These are phyloP conservation scores for Metarhizium album DNA, from an alignment of 2,329 filamentous ascomycete species.

Conservation along the genomic window DNA sequence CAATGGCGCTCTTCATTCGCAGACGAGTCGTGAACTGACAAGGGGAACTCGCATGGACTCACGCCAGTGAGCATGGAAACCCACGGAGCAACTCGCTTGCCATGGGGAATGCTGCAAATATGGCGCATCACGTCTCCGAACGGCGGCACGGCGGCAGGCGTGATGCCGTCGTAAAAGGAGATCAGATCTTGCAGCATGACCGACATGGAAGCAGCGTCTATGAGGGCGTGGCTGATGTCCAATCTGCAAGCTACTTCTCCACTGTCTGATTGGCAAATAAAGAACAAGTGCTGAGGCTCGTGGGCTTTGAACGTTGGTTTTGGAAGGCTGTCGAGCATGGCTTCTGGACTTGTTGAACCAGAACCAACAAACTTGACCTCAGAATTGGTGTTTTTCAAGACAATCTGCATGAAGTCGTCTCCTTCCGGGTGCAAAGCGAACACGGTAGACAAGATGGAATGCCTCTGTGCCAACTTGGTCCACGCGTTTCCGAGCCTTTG, in stretches of 20 bases:
- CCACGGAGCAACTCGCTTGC: neutral
- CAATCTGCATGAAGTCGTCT: conserved; percentile 8
- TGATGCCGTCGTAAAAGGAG: conserved; percentile 13
- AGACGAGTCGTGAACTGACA: neutral
- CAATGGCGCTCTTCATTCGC: neutral
- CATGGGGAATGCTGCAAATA: neutral
- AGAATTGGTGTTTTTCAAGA: neutral
- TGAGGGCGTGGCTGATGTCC: conserved; percentile 22
- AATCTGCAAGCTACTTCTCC: conserved; percentile 15
- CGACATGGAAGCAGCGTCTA: conserved; percentile 18
- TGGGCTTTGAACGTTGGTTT: conserved; percentile 2
- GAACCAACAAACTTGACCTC: conserved; percentile 1
- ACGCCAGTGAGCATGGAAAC: neutral
- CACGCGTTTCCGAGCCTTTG: neutral
- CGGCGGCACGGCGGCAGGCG: neutral
- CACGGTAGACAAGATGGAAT: conserved; percentile 5
- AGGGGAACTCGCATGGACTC: conserved; percentile 2
- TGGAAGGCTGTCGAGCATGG: neutral
- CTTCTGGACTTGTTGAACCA: neutral
- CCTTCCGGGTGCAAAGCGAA: conserved; percentile 8
- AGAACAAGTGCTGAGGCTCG: conserved; percentile 8
- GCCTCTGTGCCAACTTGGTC: neutral
- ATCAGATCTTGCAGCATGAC: conserved; percentile 20
- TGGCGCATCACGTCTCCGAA: conserved; percentile 1
- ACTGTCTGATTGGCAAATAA: conserved; percentile 5